Evolutionary conservation across 2,329 filamentous ascomycete species (phyloP).

Genomic region (Fulvia fulva): DNA sequence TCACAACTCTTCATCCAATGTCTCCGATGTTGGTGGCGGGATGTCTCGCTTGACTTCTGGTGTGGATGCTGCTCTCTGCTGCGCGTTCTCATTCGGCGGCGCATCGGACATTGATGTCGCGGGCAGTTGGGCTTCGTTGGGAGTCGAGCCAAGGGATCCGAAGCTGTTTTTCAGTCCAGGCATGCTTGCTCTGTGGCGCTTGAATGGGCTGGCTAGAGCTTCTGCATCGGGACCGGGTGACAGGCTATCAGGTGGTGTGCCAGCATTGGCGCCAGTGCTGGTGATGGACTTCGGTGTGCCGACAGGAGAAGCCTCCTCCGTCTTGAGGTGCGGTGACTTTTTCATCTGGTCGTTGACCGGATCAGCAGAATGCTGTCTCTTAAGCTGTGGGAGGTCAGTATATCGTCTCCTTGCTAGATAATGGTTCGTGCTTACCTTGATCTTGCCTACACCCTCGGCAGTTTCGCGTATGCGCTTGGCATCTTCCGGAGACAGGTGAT

Average conservation of each 20-base stretch:
- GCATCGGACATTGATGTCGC: conserved; percentile 17
- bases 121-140: conserved; percentile 18
- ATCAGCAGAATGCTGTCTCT: conserved; percentile 73
- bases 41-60: conserved; percentile 22
- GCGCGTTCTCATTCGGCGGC: conserved; percentile 20
- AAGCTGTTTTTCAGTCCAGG: conserved; percentile 33
- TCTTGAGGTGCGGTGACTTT: conserved; percentile 40
- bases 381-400: conserved; percentile 55
- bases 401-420: background rate
- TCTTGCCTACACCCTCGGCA: conserved; percentile 75
- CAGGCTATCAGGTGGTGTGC: conserved; percentile 31
- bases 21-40: conserved; percentile 28
- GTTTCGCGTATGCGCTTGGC: conserved; percentile 68
- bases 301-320: conserved; percentile 39
- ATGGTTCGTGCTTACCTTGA: conserved; percentile 58
- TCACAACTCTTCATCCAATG: conserved; percentile 46
- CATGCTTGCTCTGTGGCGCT: conserved; percentile 67
- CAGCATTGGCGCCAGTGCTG: conserved; percentile 30
- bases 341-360: conserved; percentile 51
- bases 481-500: conserved; percentile 63
- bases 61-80: conserved; percentile 32
- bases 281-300: conserved; percentile 38
- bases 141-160: conserved; percentile 17
- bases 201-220: conserved; percentile 65
- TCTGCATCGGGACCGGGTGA: conserved; percentile 39